Percentiles rank a stretch among this genome's conserved stretches.
These are phyloP conservation scores for Apiospora kogelbergensis DNA, from an alignment of 2,329 filamentous ascomycete genomes.

Conservation along the genomic window DNA sequence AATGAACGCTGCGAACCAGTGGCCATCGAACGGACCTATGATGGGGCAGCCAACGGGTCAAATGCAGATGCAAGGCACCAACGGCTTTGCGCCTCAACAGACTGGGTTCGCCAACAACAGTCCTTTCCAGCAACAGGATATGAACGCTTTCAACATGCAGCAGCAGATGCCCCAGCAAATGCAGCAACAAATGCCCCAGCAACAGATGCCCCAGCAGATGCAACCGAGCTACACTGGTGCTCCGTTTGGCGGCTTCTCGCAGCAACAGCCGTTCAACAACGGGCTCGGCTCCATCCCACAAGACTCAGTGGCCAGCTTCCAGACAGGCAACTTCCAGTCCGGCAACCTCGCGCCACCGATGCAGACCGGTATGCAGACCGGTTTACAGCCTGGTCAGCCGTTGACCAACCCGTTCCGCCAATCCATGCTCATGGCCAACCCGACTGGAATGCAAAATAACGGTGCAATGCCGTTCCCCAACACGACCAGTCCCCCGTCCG, in stretches of 20 bases:
- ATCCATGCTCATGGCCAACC: slow-evolving; percentile 72
- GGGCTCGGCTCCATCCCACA: slow-evolving; percentile 59
- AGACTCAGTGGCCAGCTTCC: slow-evolving; percentile 52
- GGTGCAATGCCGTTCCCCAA: slow-evolving; percentile 40
- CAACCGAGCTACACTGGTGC: too few species aligned
- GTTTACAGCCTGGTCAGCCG: slow-evolving; percentile 52
- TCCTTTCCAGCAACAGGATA: slow-evolving; percentile 42
- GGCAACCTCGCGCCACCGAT: slow-evolving; percentile 40
- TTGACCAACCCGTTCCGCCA: slow-evolving; percentile 92
- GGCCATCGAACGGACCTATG: slow-evolving; percentile 34
- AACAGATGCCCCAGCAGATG: slow-evolving; percentile 27
- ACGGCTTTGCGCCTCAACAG: slow-evolving; percentile 30
- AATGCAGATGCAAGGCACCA: slow-evolving; percentile 35
- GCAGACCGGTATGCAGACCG: slow-evolving; percentile 42
- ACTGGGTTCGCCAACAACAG: slow-evolving; percentile 40
- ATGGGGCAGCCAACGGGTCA: slow-evolving; percentile 34
- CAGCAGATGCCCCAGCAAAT: slow-evolving; percentile 30
- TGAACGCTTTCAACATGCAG: slow-evolving; percentile 30
- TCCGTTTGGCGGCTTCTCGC: too few species aligned
- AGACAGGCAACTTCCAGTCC: slow-evolving; percentile 45
- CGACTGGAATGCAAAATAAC: slow-evolving; percentile 46
- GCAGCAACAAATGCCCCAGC: slow-evolving; percentile 28
- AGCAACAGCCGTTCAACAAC: slow-evolving; percentile 59
- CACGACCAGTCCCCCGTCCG: slow-evolving; percentile 39
- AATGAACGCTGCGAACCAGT: slow-evolving; percentile 38